These are phyloP conservation scores for Lyophyllum atratum DNA, from an alignment of 768 basidiomycete genomes.

Conservation along the genomic window DNA sequence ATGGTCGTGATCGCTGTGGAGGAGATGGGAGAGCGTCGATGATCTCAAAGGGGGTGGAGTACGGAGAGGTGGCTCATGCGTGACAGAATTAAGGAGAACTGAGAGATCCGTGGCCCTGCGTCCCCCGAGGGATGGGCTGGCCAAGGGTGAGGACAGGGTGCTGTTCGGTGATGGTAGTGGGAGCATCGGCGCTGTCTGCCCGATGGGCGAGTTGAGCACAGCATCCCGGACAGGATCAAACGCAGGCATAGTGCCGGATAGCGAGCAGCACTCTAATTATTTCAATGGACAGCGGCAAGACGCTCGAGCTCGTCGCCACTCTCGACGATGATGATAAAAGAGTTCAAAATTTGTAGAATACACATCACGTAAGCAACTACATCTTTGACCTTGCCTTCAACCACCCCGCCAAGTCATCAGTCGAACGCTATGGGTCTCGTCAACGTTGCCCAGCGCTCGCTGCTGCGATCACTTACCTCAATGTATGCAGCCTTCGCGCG, in stretches of 20 bases:
- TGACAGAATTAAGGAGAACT: conserved; percentile 69
- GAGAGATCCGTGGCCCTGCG: conserved; percentile 78
- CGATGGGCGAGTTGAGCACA: conserved; percentile 74
- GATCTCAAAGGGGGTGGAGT: conserved; percentile 37
- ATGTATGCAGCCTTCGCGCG: conserved; percentile 62
- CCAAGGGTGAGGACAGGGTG: conserved; percentile 34
- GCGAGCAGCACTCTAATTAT: conserved; percentile 15
- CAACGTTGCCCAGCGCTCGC: neutral
- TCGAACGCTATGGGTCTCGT: conserved; percentile 49
- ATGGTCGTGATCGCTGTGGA: conserved; percentile 30
- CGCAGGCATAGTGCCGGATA: conserved; percentile 53
- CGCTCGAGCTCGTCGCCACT: conserved; percentile 20
- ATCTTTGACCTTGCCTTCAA: conserved; percentile 31
- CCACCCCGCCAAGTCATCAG: conserved; percentile 58
- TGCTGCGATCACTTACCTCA: conserved; percentile 40
- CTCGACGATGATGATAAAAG: conserved; percentile 21
- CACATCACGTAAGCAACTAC: conserved; percentile 24
- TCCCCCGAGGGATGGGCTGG: conserved; percentile 51
- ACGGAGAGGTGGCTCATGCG: conserved; percentile 27
- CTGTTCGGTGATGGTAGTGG: conserved; percentile 24
- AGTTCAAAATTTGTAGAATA: conserved; percentile 21
- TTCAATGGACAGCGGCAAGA: conserved; percentile 12
- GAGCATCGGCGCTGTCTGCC: conserved; percentile 36
- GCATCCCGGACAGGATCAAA: conserved; percentile 91
- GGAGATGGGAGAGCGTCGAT: conserved; percentile 47